Percentiles rank a stretch among this genome's conserved stretches.
Evolutionary conservation across 176 grass and related monocot species (phyloP).

Genomic region (Typha latifolia): DNA sequence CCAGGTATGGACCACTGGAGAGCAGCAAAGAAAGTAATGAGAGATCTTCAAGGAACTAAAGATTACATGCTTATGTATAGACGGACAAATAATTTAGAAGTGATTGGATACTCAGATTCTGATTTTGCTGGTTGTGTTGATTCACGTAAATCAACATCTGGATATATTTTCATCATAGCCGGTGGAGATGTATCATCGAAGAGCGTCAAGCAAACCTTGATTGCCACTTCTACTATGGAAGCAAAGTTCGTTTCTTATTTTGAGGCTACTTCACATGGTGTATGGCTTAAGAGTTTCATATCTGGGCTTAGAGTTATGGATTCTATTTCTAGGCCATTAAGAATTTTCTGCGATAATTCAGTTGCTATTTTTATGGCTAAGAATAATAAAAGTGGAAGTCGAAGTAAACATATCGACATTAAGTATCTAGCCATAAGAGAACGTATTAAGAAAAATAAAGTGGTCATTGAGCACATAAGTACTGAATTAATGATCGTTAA

Average conservation of each 20-base stretch:
- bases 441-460: too few relatives aligned
- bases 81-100: neutral
- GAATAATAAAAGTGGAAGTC: neutral
- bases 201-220: neutral
- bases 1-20: too few relatives aligned
- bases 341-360: too few relatives aligned
- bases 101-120: conserved; percentile 3
- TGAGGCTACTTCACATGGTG: too few relatives aligned
- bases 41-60: too few relatives aligned
- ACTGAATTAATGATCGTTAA: neutral
- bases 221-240: neutral
- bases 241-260: neutral
- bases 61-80: neutral
- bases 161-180: neutral
- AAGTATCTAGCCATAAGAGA: too few relatives aligned
- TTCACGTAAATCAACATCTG: neutral
- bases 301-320: too few relatives aligned
- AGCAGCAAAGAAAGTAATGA: too few relatives aligned
- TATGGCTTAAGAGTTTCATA: too few relatives aligned
- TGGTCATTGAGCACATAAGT: too few relatives aligned
- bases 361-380: neutral
- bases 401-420: neutral
- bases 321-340: too few relatives aligned
- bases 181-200: neutral
- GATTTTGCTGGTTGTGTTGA: neutral